phyloP scores from a whole-genome alignment of 192 early-diverging fungal genomes.

The Cladochytrium replicatum region DNA sequence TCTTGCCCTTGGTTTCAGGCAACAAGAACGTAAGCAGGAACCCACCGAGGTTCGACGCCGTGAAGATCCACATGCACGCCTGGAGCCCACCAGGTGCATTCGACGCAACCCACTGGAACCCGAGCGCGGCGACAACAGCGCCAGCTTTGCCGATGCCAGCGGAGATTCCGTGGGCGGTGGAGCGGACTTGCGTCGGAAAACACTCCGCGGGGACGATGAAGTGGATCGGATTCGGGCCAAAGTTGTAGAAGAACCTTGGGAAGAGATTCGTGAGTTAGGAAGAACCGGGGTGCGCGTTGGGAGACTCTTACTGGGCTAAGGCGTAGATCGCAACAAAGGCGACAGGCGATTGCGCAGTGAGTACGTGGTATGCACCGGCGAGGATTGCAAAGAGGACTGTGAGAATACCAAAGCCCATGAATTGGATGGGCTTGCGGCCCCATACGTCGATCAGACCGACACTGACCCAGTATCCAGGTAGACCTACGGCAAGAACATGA shows the following conservation, averaged over 20 bases:
- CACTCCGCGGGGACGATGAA: constrained; percentile 66
- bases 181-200: constrained; percentile 65
- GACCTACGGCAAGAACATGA: no score
- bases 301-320: constrained; percentile 31
- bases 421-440: constrained; percentile 90
- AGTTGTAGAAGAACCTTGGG: constrained; percentile 87
- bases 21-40: constrained; percentile 52
- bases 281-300: no score
- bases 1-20: constrained; percentile 67
- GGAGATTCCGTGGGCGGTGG: constrained; percentile 71
- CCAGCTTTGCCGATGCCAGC: constrained; percentile 69
- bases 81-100: constrained; percentile 25
- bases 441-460: constrained; percentile 79
- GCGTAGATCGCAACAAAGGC: constrained; percentile 38
- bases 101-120: constrained; percentile 36
- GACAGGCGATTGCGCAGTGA: constrained; percentile 7
- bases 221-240: constrained; percentile 89
- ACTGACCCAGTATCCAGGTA: constrained; percentile 95
- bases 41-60: constrained; percentile 67
- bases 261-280: no score
- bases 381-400: constrained; percentile 61
- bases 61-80: constrained; percentile 42
- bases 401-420: constrained; percentile 74
- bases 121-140: constrained; percentile 56
- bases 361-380: constrained; percentile 13